These are phyloP conservation scores for Debaryomycetaceae sp. DNA, from an alignment of 1,139 yeast genomes.

Conservation along the genomic window DNA sequence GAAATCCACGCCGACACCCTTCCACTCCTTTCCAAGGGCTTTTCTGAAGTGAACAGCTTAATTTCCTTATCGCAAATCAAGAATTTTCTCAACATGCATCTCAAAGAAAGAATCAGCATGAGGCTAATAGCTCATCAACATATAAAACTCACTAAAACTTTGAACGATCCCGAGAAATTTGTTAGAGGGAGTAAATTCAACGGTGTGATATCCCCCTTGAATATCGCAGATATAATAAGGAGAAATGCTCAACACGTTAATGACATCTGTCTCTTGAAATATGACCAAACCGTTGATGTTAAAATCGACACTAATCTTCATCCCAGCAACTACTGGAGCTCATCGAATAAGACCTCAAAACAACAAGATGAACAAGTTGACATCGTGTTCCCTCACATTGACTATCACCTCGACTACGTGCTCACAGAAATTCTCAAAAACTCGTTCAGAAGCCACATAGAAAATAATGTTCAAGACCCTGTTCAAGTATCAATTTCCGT, in stretches of 20 bases:
- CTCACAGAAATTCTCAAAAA: slow-evolving; percentile 85
- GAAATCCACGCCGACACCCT: slow-evolving; percentile 81
- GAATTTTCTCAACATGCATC: slow-evolving; percentile 67
- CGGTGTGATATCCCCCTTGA: slow-evolving; percentile 68
- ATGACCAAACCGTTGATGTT: slow-evolving; percentile 67
- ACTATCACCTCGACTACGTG: slow-evolving; percentile 82
- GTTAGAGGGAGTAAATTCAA: slow-evolving; percentile 45
- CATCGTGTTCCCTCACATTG: slow-evolving; percentile 68
- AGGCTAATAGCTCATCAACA: slow-evolving; percentile 85
- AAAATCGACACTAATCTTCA: slow-evolving; percentile 47
- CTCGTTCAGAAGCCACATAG: slow-evolving; percentile 82
- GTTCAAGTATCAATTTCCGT: slow-evolving; percentile 66
- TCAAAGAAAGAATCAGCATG: slow-evolving; percentile 81
- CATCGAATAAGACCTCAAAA: slow-evolving; percentile 19
- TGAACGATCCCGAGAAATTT: slow-evolving; percentile 21
- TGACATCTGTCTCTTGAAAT: slow-evolving; percentile 77
- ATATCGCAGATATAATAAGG: slow-evolving; percentile 57
- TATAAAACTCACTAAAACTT: slow-evolving; percentile 49
- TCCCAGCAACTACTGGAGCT: slow-evolving; percentile 26
- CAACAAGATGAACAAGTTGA: slow-evolving; percentile 13
- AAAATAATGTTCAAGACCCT: slow-evolving; percentile 57
- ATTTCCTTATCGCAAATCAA: slow-evolving; percentile 52
- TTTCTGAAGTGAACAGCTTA: slow-evolving; percentile 64
- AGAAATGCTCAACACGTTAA: slow-evolving; percentile 73
- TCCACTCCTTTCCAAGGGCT: slow-evolving; percentile 77